Conservation (phyloP, 257 asterid genomes). For the Petrea volubilis region DNA sequence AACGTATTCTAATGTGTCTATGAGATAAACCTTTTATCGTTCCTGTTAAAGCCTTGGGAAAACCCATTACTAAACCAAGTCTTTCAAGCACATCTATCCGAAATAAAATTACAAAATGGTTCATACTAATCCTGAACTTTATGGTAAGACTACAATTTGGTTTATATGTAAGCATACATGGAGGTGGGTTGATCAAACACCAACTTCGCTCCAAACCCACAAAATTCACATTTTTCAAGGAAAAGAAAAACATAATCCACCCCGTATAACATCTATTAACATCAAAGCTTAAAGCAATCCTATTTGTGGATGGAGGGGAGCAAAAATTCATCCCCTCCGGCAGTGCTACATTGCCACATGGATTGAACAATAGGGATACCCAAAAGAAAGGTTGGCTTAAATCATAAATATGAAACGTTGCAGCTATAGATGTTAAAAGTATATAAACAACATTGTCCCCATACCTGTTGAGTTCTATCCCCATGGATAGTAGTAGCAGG, state of each 20-base stretch:
- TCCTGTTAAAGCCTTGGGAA: no score
- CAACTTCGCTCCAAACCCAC: background rate
- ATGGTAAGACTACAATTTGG: no score
- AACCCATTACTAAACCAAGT: no score
- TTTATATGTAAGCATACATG: no score
- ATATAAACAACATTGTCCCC: background rate
- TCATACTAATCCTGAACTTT: no score
- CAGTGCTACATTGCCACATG: background rate
- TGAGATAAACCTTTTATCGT: no score
- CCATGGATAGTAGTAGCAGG: conserved; percentile 94
- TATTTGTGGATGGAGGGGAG: background rate
- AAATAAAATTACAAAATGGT: no score
- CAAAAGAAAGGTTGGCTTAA: background rate
- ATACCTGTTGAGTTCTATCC: conserved; percentile 86
- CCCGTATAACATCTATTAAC: background rate
- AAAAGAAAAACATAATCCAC: background rate
- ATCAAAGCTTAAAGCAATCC: background rate
- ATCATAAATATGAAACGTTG: background rate
- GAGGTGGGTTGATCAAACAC: background rate
- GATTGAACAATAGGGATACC: background rate
- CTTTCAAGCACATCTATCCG: no score
- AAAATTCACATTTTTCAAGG: no score
- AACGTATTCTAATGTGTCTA: no score
- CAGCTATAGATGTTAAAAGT: background rate
- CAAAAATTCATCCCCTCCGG: background rate